A percentile compares a stretch with the other conserved stretches of the same genome.
These are phyloP conservation scores for Rhodamnia rubescens DNA, from an alignment of 345 rosid genomes.

Conservation along the genomic window DNA sequence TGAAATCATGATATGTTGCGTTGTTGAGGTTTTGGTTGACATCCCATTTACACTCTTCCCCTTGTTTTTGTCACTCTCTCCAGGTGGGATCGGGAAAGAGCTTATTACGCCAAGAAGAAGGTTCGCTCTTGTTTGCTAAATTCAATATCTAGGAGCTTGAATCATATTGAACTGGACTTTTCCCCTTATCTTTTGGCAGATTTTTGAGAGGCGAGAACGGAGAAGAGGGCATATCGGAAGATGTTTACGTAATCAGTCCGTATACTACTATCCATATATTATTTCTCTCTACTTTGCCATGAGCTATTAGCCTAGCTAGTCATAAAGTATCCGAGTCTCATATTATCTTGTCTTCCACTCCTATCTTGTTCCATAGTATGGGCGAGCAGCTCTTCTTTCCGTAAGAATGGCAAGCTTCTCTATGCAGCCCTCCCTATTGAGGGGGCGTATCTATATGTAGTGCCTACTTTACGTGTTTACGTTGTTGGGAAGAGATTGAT, in stretches of 20 bases:
- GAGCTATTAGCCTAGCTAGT: neutral
- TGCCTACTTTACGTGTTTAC: neutral
- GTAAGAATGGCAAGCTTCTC: neutral
- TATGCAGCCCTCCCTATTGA: neutral
- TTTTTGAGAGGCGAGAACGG: conserved; percentile 47
- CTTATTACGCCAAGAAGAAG: conserved; percentile 77
- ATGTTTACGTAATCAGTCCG: conserved; percentile 42
- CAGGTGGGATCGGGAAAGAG: conserved; percentile 85
- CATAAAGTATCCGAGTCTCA: neutral
- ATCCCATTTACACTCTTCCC: neutral
- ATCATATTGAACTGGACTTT: neutral
- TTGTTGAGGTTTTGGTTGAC: neutral
- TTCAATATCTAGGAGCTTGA: neutral
- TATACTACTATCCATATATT: neutral
- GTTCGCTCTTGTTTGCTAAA: conserved; percentile 14
- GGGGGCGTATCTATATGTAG: neutral
- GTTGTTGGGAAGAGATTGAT: neutral
- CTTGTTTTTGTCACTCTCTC: neutral
- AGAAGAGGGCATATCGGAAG: conserved; percentile 61
- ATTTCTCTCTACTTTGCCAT: neutral
- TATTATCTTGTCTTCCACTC: neutral
- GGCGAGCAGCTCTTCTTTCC: neutral
- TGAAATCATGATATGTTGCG: neutral
- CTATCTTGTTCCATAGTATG: neutral
- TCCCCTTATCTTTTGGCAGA: conserved; percentile 26